A percentile compares a stretch with the other conserved stretches of the same genome.
These are phyloP conservation scores for Quercus agrifolia DNA, from an alignment of 306 rosid species.

Conservation along the genomic window DNA sequence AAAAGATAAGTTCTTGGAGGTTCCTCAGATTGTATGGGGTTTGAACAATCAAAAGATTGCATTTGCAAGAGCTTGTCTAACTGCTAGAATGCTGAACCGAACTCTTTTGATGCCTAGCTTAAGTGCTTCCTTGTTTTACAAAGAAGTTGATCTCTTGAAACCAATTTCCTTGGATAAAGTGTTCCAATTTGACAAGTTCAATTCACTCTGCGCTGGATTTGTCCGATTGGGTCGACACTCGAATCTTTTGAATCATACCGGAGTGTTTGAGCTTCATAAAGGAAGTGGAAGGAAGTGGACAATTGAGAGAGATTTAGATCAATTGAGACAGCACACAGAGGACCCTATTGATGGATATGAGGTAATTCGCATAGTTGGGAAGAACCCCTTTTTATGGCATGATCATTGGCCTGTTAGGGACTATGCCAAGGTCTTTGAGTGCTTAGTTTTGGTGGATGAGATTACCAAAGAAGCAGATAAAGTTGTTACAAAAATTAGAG, in stretches of 20 bases:
- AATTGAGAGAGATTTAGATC: conserved; percentile 65
- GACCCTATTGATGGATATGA: conserved; percentile 50
- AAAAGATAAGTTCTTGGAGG: conserved; percentile 63
- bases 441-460: conserved; percentile 73
- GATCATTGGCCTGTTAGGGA: conserved; percentile 95
- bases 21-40: conserved; percentile 94
- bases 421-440: conserved; percentile 77
- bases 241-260: conserved; percentile 43
- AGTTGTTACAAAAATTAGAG: conserved; percentile 72
- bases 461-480: conserved; percentile 58
- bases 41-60: conserved; percentile 93
- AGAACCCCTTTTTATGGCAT: conserved; percentile 93
- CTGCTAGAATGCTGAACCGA: conserved; percentile 82
- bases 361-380: conserved; percentile 67
- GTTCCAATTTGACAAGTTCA: conserved; percentile 64
- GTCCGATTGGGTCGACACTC: conserved; percentile 55
- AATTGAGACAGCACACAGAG: conserved; percentile 47
- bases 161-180: conserved; percentile 80
- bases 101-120: conserved; percentile 88
- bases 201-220: conserved; percentile 56
- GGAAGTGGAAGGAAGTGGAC: conserved; percentile 99
- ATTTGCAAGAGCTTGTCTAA: conserved; percentile 82
- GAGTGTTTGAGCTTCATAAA: conserved; percentile 54
- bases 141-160: conserved; percentile 69
- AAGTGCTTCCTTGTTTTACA: conserved; percentile 89